These are phyloP conservation scores for Haematococcus lacustris DNA, from an alignment of 139 green algal genomes.

Conservation along the genomic window DNA sequence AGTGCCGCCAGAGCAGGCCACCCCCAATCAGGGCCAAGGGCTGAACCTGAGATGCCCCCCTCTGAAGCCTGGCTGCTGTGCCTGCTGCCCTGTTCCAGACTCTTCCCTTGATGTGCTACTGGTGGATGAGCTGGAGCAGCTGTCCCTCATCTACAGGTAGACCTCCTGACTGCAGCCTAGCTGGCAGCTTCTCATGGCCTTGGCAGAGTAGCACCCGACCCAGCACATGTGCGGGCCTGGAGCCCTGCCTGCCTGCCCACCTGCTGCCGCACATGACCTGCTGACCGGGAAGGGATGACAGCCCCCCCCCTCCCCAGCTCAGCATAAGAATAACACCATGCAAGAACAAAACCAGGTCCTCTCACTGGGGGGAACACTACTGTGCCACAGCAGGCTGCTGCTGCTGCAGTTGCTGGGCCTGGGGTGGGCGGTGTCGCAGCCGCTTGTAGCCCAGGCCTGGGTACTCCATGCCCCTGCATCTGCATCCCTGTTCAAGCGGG, in stretches of 20 bases:
- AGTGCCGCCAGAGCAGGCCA: neutral
- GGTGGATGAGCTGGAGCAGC: slow-evolving; percentile 27
- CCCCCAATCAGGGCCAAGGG: neutral
- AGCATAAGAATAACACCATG: no score
- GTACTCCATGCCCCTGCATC: no score
- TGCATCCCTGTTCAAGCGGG: no score
- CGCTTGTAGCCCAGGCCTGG: no score
- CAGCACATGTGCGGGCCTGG: neutral
- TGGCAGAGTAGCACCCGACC: neutral
- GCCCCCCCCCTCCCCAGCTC: no score
- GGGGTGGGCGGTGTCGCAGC: no score
- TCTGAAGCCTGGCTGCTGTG: neutral
- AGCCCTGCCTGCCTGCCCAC: neutral
- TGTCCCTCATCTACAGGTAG: slow-evolving; percentile 36
- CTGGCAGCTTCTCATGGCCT: neutral
- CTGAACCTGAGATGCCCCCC: neutral
- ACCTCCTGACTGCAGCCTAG: neutral
- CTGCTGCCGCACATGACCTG: no score
- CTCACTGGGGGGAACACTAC: no score
- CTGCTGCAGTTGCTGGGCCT: no score
- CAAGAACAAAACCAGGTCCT: no score
- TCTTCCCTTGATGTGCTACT: slow-evolving; percentile 37
- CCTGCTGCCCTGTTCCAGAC: slow-evolving; percentile 6
- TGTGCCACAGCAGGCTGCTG: no score
- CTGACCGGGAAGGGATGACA: no score